Conservation (phyloP, 192 early-diverging fungal species). For the Chytriomyces hyalinus region DNA sequence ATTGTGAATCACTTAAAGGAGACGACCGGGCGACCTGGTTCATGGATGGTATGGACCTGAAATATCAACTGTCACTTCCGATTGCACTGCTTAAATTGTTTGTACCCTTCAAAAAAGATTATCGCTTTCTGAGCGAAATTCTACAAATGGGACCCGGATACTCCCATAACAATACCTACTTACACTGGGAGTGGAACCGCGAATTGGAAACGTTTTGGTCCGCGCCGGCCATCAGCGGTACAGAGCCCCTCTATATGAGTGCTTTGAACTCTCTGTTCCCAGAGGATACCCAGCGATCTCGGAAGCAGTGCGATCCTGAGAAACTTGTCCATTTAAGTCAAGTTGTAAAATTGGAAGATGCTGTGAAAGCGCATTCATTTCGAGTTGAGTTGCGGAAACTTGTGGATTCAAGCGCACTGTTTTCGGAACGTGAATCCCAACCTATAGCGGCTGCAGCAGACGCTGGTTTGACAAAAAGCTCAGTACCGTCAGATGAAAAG, state of each 20-base stretch:
- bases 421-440: neutral
- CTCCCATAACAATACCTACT: constrained; percentile 29
- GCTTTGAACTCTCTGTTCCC: constrained; percentile 41
- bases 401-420: neutral
- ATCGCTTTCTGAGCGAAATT: neutral
- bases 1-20: constrained; percentile 40
- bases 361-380: neutral
- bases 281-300: neutral
- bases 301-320: neutral
- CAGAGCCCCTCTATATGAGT: constrained; percentile 46
- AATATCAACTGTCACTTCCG: neutral
- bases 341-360: constrained; percentile 6
- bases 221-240: neutral
- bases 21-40: constrained; percentile 45
- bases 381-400: neutral
- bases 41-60: constrained; percentile 38
- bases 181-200: constrained; percentile 39
- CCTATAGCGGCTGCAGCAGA: neutral
- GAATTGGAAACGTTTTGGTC: constrained; percentile 51
- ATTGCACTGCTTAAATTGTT: neutral
- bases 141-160: neutral
- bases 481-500: neutral
- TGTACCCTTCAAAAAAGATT: constrained; percentile 2
- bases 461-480: neutral
- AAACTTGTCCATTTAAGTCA: neutral